Base-by-base conservation (phyloP, 164 flowering plant species). In the Chimonanthus praecox region DNA sequence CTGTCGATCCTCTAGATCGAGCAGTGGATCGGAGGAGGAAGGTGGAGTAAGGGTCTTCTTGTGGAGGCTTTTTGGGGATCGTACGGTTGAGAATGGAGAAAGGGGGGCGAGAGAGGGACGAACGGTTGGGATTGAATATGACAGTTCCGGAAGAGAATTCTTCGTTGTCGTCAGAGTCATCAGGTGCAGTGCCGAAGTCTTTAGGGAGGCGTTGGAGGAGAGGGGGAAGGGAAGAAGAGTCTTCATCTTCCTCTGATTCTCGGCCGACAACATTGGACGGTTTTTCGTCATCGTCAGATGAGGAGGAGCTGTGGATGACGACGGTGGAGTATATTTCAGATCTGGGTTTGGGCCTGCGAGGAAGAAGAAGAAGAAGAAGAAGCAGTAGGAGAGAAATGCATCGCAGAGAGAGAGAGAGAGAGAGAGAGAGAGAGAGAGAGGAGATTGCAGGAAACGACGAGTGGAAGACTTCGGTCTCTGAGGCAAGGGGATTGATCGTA, bases 151-250 rank as follows among this genome's bases (percentile, higher is more conserved):
- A 89, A 60, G 84, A 83, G 6, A 75, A 58, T 10, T 44, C 20
- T 2, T 77, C 82, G 7, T 76, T 84, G 69, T 82, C 89, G 49
- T 81, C 85, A 51, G 84, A 89, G 18, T 84, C 69, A 47, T 81
- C 82, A 11, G 79, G 81, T 6, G 82, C 88, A 67, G 78, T 82
- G 21, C 90, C 95, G 77, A 96, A 96, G 78, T 96, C 99, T 77
- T 96, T 92, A 18, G 99, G 98, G 50, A 94, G 87, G 73, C 92
- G 92, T 67, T 90, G 92, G 75, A 96, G 88, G 70, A 96, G 88
- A 4, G 98, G 98, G 71, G 99, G 99, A 7, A 96, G 92, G 43
- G 90, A 87, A 4, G 89, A 80, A 46, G 88, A 90, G 68, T 89
- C 90, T 44, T 89, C 92, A 3, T 84, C 85, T 0, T 75, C 77